Percentiles rank a stretch among this genome's conserved stretches.
Conservation (phyloP, 768 basidiomycete species). For the Auricularia cornea region DNA sequence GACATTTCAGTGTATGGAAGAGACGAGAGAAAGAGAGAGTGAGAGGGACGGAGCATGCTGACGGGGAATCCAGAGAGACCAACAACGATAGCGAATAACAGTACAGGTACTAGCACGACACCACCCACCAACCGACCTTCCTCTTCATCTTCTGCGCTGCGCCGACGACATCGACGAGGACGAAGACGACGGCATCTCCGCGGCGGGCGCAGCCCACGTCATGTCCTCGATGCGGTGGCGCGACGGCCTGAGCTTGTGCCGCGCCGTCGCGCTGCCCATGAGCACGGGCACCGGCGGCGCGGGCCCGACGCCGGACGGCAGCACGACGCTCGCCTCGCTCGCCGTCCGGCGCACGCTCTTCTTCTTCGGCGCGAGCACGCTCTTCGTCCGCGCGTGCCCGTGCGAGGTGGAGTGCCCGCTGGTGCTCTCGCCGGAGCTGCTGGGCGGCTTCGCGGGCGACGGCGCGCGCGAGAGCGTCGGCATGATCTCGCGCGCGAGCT, state of each 20-base stretch:
- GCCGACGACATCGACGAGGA: no score
- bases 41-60: neutral
- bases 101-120: neutral
- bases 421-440: neutral
- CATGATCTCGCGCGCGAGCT: constrained; percentile 79
- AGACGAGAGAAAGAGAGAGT: neutral
- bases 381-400: constrained; percentile 15
- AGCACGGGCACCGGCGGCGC: neutral
- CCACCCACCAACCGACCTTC: neutral
- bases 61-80: neutral
- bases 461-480: constrained; percentile 68
- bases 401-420: constrained; percentile 1
- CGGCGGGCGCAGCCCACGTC: constrained; percentile 39
- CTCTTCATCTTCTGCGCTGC: neutral
- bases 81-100: neutral
- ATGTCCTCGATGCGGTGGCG: constrained; percentile 57
- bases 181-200: no score
- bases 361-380: constrained; percentile 50
- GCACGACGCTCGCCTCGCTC: constrained; percentile 36
- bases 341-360: constrained; percentile 49
- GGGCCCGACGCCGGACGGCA: neutral
- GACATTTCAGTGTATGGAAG: neutral
- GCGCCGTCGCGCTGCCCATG: neutral
- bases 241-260: constrained; percentile 20
- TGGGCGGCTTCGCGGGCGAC: constrained; percentile 33